Conservation (phyloP, 768 basidiomycete genomes). For the Pholiota molesta region DNA sequence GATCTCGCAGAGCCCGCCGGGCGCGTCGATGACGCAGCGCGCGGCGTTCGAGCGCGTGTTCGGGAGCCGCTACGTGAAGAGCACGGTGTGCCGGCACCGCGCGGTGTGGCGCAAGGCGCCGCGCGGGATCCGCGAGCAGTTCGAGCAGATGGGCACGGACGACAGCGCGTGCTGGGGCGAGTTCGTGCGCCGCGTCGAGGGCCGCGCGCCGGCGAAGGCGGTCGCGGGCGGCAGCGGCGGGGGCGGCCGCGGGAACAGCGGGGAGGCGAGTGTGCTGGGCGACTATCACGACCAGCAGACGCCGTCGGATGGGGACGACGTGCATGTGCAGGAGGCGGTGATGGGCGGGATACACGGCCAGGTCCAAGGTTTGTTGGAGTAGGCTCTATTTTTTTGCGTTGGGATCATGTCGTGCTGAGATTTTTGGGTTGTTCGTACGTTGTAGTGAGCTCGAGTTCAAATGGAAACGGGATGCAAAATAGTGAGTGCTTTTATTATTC, state of each 20-base stretch:
- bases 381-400: neutral
- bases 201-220: slow-evolving; percentile 37
- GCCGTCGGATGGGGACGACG: slow-evolving; percentile 7
- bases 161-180: slow-evolving; percentile 71
- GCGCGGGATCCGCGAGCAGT: slow-evolving; percentile 46
- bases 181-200: slow-evolving; percentile 66
- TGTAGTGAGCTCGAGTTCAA: neutral
- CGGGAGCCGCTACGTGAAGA: slow-evolving; percentile 72
- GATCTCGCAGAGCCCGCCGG: slow-evolving; percentile 36
- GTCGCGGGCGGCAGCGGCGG: neutral
- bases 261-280: slow-evolving; percentile 3
- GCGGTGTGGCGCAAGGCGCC: slow-evolving; percentile 67
- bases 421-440: neutral
- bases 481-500: neutral
- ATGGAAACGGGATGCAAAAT: neutral
- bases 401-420: neutral
- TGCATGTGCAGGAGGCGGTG: slow-evolving; percentile 4
- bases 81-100: slow-evolving; percentile 73
- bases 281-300: slow-evolving; percentile 10
- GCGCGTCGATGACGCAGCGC: slow-evolving; percentile 59
- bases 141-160: slow-evolving; percentile 54
- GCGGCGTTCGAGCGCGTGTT: slow-evolving; percentile 72
- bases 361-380: slow-evolving; percentile 2
- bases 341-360: slow-evolving; percentile 4
- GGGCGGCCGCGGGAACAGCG: neutral